Base-by-base conservation (phyloP, 2,329 filamentous ascomycete species). In the Verticillium zaregamsianum region DNA sequence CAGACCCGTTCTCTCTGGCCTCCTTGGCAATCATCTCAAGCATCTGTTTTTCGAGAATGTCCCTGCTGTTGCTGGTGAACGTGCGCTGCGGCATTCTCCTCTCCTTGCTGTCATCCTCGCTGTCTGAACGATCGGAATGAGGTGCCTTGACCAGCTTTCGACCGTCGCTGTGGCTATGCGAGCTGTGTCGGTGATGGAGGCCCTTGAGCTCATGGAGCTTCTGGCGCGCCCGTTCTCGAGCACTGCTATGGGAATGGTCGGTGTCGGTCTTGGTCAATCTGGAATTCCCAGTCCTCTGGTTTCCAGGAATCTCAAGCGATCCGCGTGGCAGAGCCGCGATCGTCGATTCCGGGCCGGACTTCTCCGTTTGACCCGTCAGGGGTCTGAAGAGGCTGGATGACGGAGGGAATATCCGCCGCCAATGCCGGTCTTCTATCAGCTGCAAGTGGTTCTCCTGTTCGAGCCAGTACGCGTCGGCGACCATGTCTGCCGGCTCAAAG, bases 391-490 rank as follows among this genome's bases (percentile, higher is more conserved):
- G 39, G 7, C 67, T 67, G 0, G 67, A 67, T 6, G 68, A 67
- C 25, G 76, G 75, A 1, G 86, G 81, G 65, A 91, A 96, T 15
- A 97, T 86, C 62, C 85, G 88, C 57, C 85, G 83, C 70, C 92
- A 92, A 68, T 91, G 80, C 15, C 88, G 86, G 73, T 97, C 90
- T 71, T 96, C 91, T 52, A 97, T 89, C 32, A 93, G 80, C 59
- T 82, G 83, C 72, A 93, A 96, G 74, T 97, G 93, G 62, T 89
- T 81, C 35, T 85, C 86, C 69, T 93, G 88, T 72, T 97, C 92
- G 25, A 96, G 78, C 95, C 95, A 99, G 70, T 93, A 92, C 1
- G 90, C 83, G 77, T 99, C 95, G 5, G 93, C 93, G 56, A 98
- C 79, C 73, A 97, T 83, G 72, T 98, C 93, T 61, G 91, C 88